These are phyloP conservation scores for Ogataea ganodermae DNA, from an alignment of 805 yeast species.

Conservation along the genomic window DNA sequence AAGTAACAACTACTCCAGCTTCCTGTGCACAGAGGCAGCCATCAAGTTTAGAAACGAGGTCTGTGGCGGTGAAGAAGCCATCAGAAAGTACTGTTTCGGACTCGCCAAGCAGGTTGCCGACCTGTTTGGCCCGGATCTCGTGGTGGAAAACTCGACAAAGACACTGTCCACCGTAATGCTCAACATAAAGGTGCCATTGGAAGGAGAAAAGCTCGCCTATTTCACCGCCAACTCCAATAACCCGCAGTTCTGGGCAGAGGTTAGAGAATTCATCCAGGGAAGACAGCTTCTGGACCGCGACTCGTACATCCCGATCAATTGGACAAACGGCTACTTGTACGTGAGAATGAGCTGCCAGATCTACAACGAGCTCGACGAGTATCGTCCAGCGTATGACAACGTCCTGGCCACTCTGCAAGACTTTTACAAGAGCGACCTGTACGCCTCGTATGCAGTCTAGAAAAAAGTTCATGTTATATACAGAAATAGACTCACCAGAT, in stretches of 20 bases:
- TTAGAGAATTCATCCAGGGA: constrained; percentile 24
- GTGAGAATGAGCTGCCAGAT: constrained; percentile 61
- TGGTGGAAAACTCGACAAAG: constrained; percentile 39
- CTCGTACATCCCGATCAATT: constrained; percentile 50
- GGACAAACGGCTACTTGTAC: constrained; percentile 44
- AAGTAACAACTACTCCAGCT: constrained; percentile 48
- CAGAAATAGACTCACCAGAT: constrained; percentile 68
- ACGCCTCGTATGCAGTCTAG: neutral
- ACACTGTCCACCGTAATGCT: constrained; percentile 46
- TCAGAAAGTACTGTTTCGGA: constrained; percentile 46
- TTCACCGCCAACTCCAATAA: constrained; percentile 7
- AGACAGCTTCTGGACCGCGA: constrained; percentile 31
- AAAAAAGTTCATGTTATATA: neutral
- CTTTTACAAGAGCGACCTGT: constrained; percentile 7
- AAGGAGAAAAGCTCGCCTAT: constrained; percentile 1
- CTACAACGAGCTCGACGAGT: constrained; percentile 60
- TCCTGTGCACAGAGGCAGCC: constrained; percentile 48
- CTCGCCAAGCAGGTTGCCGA: constrained; percentile 49
- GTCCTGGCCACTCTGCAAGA: constrained; percentile 37
- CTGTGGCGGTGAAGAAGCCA: constrained; percentile 62
- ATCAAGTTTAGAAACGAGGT: constrained; percentile 50
- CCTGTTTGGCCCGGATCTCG: constrained; percentile 40
- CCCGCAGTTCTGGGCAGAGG: constrained; percentile 9
- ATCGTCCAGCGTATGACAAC: constrained; percentile 44
- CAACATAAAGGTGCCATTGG: constrained; percentile 41